Conservation (phyloP, 176 grass and related monocot species). For the Aegilops speltoides region DNA sequence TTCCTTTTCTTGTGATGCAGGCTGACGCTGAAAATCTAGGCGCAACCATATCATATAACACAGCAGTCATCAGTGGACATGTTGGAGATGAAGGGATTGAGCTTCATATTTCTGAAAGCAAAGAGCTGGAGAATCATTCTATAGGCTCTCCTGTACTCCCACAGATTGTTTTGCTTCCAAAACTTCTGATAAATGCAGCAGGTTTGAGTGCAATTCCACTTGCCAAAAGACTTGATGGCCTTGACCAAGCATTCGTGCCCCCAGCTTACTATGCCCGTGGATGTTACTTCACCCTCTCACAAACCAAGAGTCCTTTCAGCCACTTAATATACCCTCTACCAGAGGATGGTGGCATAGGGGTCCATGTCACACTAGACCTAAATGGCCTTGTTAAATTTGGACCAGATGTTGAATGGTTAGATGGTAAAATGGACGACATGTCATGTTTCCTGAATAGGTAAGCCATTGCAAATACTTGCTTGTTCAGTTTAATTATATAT, state of each 20-base stretch:
- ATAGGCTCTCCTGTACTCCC: conserved; percentile 31
- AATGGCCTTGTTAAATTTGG: conserved; percentile 84
- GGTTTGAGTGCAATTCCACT: conserved; percentile 94
- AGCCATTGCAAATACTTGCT: conserved; percentile 7
- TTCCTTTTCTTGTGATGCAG: conserved; percentile 43
- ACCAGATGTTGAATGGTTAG: conserved; percentile 96
- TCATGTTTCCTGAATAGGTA: conserved; percentile 83
- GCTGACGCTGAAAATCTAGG: conserved; percentile 82
- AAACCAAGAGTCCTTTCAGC: conserved; percentile 72
- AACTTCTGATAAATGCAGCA: conserved; percentile 83
- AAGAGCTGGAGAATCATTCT: conserved; percentile 45
- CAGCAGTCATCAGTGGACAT: conserved; percentile 58
- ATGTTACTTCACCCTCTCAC: conserved; percentile 84
- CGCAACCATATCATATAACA: conserved; percentile 77
- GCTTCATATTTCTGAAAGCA: conserved; percentile 70
- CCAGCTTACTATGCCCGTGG: conserved; percentile 72
- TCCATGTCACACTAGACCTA: conserved; percentile 88
- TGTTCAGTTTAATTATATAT: conserved; percentile 6
- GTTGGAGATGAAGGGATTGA: conserved; percentile 55
- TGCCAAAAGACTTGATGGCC: conserved; percentile 69
- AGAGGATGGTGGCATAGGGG: conserved; percentile 91
- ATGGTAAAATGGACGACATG: conserved; percentile 46
- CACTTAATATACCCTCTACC: conserved; percentile 95
- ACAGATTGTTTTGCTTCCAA: conserved; percentile 73
- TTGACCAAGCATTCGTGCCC: conserved; percentile 55